phyloP scores from a whole-genome alignment of 1,284 basidiomycete genomes.

The Pseudozyma pruni region DNA sequence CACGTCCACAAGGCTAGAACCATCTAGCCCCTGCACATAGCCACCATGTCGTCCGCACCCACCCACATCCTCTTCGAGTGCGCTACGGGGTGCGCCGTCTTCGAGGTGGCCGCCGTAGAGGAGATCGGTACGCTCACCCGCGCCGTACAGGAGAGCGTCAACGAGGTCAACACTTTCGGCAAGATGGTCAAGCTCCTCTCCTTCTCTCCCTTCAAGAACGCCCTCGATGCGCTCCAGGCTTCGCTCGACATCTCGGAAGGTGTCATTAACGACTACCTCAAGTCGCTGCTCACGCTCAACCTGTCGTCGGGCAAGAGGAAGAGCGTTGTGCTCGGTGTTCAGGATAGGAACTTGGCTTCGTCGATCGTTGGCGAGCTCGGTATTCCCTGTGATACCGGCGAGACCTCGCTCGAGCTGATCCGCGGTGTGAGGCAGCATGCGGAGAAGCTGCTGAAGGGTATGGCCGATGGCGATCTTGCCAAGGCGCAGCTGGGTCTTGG shows the following conservation, averaged over 20 bases:
- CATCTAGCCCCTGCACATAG: not conserved
- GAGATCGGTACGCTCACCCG: constrained; percentile 86
- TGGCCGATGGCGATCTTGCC: constrained; percentile 86
- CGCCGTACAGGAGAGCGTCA: constrained; percentile 77
- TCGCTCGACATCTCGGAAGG: constrained; percentile 97
- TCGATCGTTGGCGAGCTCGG: constrained; percentile 82
- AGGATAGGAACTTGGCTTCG: constrained; percentile 81
- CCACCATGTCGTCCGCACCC: constrained; percentile 65
- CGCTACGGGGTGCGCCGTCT: constrained; percentile 93
- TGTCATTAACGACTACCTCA: constrained; percentile 86
- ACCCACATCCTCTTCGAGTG: constrained; percentile 91
- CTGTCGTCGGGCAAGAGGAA: constrained; percentile 83
- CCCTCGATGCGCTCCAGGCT: constrained; percentile 95
- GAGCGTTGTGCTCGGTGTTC: constrained; percentile 82
- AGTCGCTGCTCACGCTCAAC: constrained; percentile 87
- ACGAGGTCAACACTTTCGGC: constrained; percentile 86
- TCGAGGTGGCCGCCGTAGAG: constrained; percentile 87
- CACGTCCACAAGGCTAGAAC: not conserved
- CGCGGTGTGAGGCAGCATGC: constrained; percentile 94
- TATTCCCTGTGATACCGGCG: constrained; percentile 88
- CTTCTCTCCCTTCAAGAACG: constrained; percentile 94
- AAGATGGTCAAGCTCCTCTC: constrained; percentile 93
- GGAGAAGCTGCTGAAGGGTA: constrained; percentile 84
- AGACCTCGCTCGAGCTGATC: constrained; percentile 86
- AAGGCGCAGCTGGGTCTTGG: constrained; percentile 92